Evolutionary conservation across 2,329 filamentous ascomycete genomes (phyloP), one percentile per base, ranked within the genome.

Genomic region (Aspergillus ustus): DNA sequence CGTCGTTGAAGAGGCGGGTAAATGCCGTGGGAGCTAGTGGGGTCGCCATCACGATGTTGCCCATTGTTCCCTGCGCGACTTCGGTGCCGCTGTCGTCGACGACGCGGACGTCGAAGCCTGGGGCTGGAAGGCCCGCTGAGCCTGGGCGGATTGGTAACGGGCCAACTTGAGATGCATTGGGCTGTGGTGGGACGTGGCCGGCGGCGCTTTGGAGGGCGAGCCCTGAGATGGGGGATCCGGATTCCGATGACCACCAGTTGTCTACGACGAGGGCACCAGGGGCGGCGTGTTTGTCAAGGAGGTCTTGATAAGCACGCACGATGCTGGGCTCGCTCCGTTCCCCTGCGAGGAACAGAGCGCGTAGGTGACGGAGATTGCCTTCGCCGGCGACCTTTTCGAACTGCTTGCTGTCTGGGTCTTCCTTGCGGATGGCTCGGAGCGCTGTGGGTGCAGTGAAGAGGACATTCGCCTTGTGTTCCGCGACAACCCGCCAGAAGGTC

Each of bases 301-400:
- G 83, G 5, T 86, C 82, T 72, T 96, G 90, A 72, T 96, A 97
- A 81, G 90, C 89, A 19, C 85, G 86, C 4, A 97, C 84, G 68
- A 97, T 92, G 56, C 89, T 90, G 1, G 93, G 93, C 71, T 97
- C 94, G 37, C 91, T 96, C 44, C 93, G 83, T 74, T 98, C 93
- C 7, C 93, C 93, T 0, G 93, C 94, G 1, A 97, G 83, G 77
- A 96, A 97, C 6, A 97, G 80, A 0, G 86, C 91, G 49, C 85
- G 84, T 31, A 97, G 82, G 2, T 84, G 86, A 67, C 83, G 88
- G n/a, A 97, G 78, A 0, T 91, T 92, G 11, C 89, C 89, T 43
- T 85, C 83, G 50, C 84, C 75, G 7, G 92, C 93, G 34, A 89
- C 80, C 19, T 83, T 75, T 51, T 84, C 79, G 67, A 97, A 84